Percentiles rank a stretch among this genome's conserved stretches.
phyloP scores from a whole-genome alignment of 2,329 filamentous ascomycete genomes.

The Ceratocystis destructans region DNA sequence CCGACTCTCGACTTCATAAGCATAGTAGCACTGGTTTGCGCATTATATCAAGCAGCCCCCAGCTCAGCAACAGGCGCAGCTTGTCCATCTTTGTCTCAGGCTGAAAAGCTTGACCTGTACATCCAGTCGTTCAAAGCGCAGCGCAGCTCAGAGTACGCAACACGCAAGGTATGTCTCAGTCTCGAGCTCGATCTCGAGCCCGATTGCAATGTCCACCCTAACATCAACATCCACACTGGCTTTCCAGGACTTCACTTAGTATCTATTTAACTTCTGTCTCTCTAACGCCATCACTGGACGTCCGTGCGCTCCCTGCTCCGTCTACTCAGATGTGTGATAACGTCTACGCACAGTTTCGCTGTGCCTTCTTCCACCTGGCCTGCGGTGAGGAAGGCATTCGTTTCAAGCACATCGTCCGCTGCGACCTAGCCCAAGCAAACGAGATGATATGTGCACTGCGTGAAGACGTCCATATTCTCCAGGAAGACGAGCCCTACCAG shows the following conservation, averaged over 20 bases:
- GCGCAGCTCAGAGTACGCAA: not conserved
- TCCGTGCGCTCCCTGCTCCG: not conserved
- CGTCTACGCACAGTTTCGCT: constrained; percentile 18
- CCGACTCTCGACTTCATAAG: not conserved
- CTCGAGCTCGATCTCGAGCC: not conserved
- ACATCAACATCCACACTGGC: too few species aligned
- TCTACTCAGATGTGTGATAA: constrained; percentile 18
- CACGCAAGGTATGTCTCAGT: constrained; percentile 11
- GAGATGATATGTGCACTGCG: constrained; percentile 9
- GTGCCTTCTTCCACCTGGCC: constrained; percentile 14
- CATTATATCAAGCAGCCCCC: not conserved
- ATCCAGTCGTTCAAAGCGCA: not conserved
- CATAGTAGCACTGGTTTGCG: too few species aligned
- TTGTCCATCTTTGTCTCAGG: not conserved
- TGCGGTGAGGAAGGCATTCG: constrained; percentile 13
- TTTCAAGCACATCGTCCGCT: constrained; percentile 18
- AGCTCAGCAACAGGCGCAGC: not conserved
- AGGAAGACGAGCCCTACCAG: constrained; percentile 15
- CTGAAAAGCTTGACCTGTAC: not conserved
- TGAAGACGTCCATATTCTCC: constrained; percentile 17
- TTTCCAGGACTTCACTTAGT: not conserved
- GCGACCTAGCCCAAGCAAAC: constrained; percentile 11
- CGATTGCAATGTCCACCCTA: not conserved
- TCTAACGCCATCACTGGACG: not conserved
- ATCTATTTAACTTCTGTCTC: not conserved